Conservation (phyloP, 1,139 yeast genomes). For the Suhomyces panamericanus region DNA sequence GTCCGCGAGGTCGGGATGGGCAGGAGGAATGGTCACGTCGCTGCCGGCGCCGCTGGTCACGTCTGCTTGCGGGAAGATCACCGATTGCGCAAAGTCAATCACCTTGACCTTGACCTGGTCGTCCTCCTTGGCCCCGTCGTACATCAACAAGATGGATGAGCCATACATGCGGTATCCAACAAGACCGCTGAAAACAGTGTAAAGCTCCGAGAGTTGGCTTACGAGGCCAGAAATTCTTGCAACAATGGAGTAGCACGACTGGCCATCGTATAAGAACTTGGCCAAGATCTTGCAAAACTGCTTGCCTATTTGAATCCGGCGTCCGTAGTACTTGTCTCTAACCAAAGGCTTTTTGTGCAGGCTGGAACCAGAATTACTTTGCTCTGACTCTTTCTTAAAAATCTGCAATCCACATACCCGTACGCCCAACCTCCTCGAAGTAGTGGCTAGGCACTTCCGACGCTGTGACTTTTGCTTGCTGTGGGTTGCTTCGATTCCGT, state of each 20-base stretch:
- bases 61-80: slow-evolving; percentile 62
- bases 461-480: slow-evolving; percentile 80
- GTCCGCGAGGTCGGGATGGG: slow-evolving; percentile 64
- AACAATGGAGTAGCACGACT: slow-evolving; percentile 55
- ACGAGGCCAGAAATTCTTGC: slow-evolving; percentile 69
- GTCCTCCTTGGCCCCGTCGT: slow-evolving; percentile 58
- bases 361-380: slow-evolving; percentile 1
- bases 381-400: slow-evolving; percentile 14
- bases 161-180: slow-evolving; percentile 92
- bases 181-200: slow-evolving; percentile 53
- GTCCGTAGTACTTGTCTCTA: slow-evolving; percentile 90
- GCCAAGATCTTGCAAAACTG: slow-evolving; percentile 75
- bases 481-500: slow-evolving; percentile 85
- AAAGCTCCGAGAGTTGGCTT: slow-evolving; percentile 58
- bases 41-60: slow-evolving; percentile 21
- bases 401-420: slow-evolving; percentile 91
- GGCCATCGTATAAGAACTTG: slow-evolving; percentile 79
- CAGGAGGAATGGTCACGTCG: slow-evolving; percentile 56
- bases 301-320: slow-evolving; percentile 69
- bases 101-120: slow-evolving; percentile 58
- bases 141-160: slow-evolving; percentile 81
- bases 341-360: slow-evolving; percentile 35
- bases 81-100: slow-evolving; percentile 95
- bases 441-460: slow-evolving; percentile 76
- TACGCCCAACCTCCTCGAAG: slow-evolving; percentile 82